Base-by-base conservation (phyloP, 2,329 filamentous ascomycete species). In the Ophiostoma pallidulum region DNA sequence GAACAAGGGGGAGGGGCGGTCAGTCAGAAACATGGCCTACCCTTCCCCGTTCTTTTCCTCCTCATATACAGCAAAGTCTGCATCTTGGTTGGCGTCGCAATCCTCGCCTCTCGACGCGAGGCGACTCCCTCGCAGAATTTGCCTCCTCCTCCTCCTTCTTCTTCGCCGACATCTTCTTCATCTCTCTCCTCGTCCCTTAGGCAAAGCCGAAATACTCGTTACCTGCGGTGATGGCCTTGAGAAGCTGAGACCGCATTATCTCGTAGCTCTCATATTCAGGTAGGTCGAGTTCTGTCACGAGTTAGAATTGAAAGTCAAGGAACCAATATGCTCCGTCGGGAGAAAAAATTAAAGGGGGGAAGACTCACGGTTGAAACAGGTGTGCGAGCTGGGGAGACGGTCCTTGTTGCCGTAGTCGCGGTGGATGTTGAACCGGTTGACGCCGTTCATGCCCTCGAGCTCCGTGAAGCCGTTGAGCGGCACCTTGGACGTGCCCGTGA, bases 231-330 rank as follows among this genome's bases (percentile, higher is more conserved):
- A 98, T 96, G 53, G 92, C 92, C 57, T 90, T 97, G 65, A 94
- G 82, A 51, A 98, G 70, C 62, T 92, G 89, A 59, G 86, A 81
- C 53, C 92, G 82, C 52, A 98, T 78, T 57, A 78, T 75, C 60
- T 98, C 92, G 66, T 98, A 98, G 64, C 81, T 94, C 61, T 97
- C 92, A 63, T 98, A 98, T 69, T 98, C 92, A 36, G 92, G 92
- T 57, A 98, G 79, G 71, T 98, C 92, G 63, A 98, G 87, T 72
- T 98, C 89, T 95, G 64, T 19, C 38, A 28, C 16, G 20, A 3
- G 28, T 32, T 33, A n/a, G 14, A 4, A 39, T 7, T 4, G 8
- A 16, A 20, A 37, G 9, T 8, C 29, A 18, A 37, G 19, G 8
- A 12, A 38, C 14, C 10, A 13, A 36, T n/a, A n/a, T n/a, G n/a